Evolutionary conservation across 371 early-diverging fungal genomes (phyloP).

Genomic region (Apophysomyces sp.): DNA sequence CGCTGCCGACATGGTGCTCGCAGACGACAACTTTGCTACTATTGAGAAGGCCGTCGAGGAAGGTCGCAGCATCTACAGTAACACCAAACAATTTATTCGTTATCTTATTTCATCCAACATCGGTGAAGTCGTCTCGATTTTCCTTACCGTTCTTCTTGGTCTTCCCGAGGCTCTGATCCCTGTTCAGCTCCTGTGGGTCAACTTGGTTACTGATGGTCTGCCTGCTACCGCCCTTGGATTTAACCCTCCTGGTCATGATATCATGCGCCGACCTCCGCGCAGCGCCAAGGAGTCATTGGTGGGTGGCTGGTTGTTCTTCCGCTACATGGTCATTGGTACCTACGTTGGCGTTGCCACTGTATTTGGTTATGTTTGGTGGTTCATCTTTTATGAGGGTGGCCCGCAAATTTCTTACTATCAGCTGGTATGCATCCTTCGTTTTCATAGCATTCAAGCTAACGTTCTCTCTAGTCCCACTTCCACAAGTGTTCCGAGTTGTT

Average conservation of each 20-base stretch:
- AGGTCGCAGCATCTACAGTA: constrained; percentile 95
- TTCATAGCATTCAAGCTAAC: not conserved
- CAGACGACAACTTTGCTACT: constrained; percentile 97
- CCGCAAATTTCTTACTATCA: constrained; percentile 88
- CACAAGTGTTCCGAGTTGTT: constrained; percentile 83
- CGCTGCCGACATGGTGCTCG: constrained; percentile 97
- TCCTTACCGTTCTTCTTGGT: constrained; percentile 92
- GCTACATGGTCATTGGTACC: constrained; percentile 89
- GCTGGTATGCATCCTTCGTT: constrained; percentile 63
- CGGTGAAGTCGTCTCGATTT: constrained; percentile 85
- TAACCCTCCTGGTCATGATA: constrained; percentile 95
- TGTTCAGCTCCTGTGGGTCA: constrained; percentile 97
- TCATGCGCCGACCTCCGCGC: constrained; percentile 93
- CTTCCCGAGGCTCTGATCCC: constrained; percentile 97
- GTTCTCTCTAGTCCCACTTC: constrained; percentile 70
- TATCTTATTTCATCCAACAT: constrained; percentile 96
- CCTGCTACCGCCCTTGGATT: constrained; percentile 84
- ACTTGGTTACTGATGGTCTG: constrained; percentile 87
- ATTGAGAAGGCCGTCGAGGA: constrained; percentile 96
- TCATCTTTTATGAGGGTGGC: constrained; percentile 83
- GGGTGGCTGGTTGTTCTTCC: constrained; percentile 91
- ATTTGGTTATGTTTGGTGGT: constrained; percentile 98
- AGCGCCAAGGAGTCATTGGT: constrained; percentile 85
- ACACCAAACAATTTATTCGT: constrained; percentile 97
- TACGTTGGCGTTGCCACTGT: constrained; percentile 96